Evolutionary conservation across 768 basidiomycete genomes (phyloP), one percentile per base, ranked within the genome.

Genomic region (Leccinum arenicola): DNA sequence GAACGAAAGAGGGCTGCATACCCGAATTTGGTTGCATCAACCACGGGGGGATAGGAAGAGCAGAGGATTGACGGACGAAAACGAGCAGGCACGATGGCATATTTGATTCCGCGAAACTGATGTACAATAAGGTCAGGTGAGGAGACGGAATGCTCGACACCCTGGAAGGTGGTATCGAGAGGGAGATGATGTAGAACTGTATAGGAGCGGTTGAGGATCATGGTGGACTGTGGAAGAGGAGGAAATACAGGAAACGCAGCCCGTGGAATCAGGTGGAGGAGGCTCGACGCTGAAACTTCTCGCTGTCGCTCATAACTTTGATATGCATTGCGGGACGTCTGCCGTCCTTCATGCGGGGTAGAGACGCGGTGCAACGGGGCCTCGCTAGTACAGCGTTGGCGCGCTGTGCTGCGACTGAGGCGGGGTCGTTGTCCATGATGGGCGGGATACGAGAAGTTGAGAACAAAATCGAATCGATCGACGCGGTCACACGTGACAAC

Each of bases 21-120:
- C 90, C 90, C 90, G 67, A 84, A 77, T 62, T 77, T 80, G 52
- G 87, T 81, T 63, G 87, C 85, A 64, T 89, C 84, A 8, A 84
- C 84, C 48, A 77, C 70, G 9, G 79, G 69, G 27, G 84, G 81
- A 64, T 89, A 88, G 5, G 80, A 73, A 10, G 80, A 80, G 66
- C 75, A 82, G 31, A 91, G 76, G 59, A 76, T 78, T 2, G 90
- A 91, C 72, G 88, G 88, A 54, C 88, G 84, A 68, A 91, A 91
- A 51, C 90, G 86, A 38, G 83, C 85, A 25, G 88, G 87, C 14
- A 91, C 78, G 21, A 77, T 77, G 23, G 87, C 90, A 64, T 91
- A 92, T 75, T 89, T 89, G 67, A 92, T 86, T 40, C 90, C 90
- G 21, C 84, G 82, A 65, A 84, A 92, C 67, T 91, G 89, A 65